These are phyloP conservation scores for Pseudocohnilembus persalinus DNA, from an alignment of 169 alveolate species.

Conservation along the genomic window DNA sequence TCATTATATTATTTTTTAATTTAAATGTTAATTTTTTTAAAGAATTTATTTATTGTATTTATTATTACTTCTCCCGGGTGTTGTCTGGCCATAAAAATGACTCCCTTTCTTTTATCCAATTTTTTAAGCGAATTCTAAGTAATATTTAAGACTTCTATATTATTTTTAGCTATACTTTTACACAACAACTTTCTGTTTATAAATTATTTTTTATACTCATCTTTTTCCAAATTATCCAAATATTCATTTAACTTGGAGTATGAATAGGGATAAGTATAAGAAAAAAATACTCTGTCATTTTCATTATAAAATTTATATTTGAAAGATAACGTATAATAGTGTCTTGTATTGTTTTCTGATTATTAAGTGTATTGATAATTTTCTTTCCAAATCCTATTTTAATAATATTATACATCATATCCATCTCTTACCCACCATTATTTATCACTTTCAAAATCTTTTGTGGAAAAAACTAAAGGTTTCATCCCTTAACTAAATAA, in stretches of 20 bases:
- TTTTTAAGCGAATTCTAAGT: constrained; percentile 21
- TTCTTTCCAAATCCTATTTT: constrained; percentile 49
- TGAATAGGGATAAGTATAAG: constrained; percentile 81
- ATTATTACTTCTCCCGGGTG: constrained; percentile 82
- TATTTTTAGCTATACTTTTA: constrained; percentile 62
- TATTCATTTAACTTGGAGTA: constrained; percentile 68
- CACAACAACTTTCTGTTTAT: constrained; percentile 55
- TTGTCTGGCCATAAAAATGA: constrained; percentile 64
- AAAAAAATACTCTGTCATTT: constrained; percentile 79
- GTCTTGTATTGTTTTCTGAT: no score
- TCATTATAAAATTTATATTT: constrained; percentile 65
- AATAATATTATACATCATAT: constrained; percentile 65
- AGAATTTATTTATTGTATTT: no score
- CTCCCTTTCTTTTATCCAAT: constrained; percentile 54
- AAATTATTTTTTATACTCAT: constrained; percentile 1
- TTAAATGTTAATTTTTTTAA: no score
- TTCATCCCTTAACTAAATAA: constrained; percentile 59
- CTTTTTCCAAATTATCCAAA: constrained; percentile 36
- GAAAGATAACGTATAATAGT: constrained; percentile 73
- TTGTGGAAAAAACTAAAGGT: constrained; percentile 60
- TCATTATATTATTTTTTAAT: no score
- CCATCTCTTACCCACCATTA: constrained; percentile 83
- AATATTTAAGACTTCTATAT: constrained; percentile 46
- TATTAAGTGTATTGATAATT: constrained; percentile 38
- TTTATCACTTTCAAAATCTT: constrained; percentile 49